Base-by-base conservation (phyloP, 2,329 filamentous ascomycete genomes). In the Cladophialophora bantiana region DNA sequence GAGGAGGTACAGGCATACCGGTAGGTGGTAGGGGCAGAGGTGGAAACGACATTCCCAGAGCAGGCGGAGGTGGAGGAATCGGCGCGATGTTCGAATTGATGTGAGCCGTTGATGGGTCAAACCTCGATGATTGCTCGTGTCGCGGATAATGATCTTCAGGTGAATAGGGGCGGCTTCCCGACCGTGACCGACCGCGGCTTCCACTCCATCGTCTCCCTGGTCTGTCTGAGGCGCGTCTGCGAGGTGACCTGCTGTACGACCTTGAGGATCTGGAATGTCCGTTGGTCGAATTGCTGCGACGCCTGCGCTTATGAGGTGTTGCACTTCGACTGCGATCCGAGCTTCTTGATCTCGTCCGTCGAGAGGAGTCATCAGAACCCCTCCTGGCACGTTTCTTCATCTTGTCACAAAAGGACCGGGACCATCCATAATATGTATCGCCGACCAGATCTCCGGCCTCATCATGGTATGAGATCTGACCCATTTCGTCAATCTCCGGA, bases 401-500 rank as follows among this genome's bases (percentile, higher is more conserved):
- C 74, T 90, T 91, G 71, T 92, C 84, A 75, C 92, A 96, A 72
- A 96, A 95, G 0, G 83, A 82, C 45, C 86, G 85, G 4, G 92
- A 94, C 93, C 93, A 96, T 68, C 93, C 93, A 75, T 96, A 96
- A 77, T 96, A 96, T 0, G 90, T 92, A 69, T 92, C 89, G 1
- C 89, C 89, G 6, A 84, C 83, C 6, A 89, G 76, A 2, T 90
- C 86, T 0, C 89, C 89, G 0, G 86, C 90, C 71, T 89, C 87
- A 72, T 93, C 88, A 2, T 86, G 77, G 18, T 88, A 80, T 60
- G 92, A 81, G 15, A 84, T 79, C 75, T 95, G 90, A 10, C 92
- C 93, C 66, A 95, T 82, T 70, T 90, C 88, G 74, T 92, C 90
- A n/a, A 94, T 80, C 70, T 92, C 89, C n/a, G 83, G 78, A 4